Conservation (phyloP, 768 basidiomycete species). For the Leccinum barrowsii region DNA sequence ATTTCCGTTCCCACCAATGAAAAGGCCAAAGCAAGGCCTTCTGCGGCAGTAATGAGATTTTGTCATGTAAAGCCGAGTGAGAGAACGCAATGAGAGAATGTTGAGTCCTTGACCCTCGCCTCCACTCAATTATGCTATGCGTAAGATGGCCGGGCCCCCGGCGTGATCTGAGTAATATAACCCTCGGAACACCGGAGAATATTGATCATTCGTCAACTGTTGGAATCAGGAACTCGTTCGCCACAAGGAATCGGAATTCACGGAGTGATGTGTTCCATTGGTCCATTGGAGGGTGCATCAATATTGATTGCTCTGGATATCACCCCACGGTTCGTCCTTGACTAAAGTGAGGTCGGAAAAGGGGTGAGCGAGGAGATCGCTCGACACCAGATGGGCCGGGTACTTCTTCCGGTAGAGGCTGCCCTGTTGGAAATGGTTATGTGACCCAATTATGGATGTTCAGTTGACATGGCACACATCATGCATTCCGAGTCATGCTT, state of each 20-base stretch:
- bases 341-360: too few relatives aligned
- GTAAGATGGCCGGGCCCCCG: not conserved
- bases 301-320: too few relatives aligned
- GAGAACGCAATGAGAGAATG: not conserved
- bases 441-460: not conserved
- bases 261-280: not conserved
- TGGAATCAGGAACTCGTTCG: not conserved
- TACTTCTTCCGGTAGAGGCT: too few relatives aligned
- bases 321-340: too few relatives aligned
- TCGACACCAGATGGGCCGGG: too few relatives aligned
- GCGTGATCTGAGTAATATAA: too few relatives aligned
- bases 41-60: not conserved
- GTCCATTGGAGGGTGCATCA: not conserved
- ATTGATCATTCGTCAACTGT: not conserved
- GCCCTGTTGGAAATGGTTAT: not conserved
- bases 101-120: not conserved
- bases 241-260: not conserved
- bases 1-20: not conserved
- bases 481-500: not conserved
- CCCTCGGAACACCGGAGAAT: not conserved
- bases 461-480: not conserved
- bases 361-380: too few relatives aligned
- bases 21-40: not conserved
- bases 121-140: not conserved
- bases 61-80: too few relatives aligned